phyloP scores from a whole-genome alignment of 768 basidiomycete species.

The Kwoniella europaea region DNA sequence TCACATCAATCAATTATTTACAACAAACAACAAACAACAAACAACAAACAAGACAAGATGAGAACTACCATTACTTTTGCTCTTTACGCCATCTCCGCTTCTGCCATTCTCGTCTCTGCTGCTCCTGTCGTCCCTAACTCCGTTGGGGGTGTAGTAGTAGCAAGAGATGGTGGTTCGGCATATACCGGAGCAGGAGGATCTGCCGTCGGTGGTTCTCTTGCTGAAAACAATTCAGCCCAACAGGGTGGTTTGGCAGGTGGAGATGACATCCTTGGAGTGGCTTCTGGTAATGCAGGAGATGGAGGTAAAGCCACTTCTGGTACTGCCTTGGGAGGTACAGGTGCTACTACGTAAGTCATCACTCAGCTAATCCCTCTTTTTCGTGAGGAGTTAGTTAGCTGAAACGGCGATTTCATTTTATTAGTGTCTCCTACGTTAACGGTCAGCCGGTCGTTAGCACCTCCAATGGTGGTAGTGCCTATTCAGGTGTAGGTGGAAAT shows the following conservation, averaged over 20 bases:
- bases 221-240: conserved; percentile 32
- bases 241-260: conserved; percentile 13
- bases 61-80: conserved; percentile 38
- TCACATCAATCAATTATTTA: conserved; percentile 2
- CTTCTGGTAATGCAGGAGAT: conserved; percentile 42
- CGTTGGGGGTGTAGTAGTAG: neutral
- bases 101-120: conserved; percentile 33
- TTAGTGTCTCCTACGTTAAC: conserved; percentile 26
- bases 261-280: conserved; percentile 28
- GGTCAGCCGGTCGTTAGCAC: conserved; percentile 28
- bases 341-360: conserved; percentile 23
- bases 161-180: conserved; percentile 40
- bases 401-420: neutral
- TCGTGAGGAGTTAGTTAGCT: neutral
- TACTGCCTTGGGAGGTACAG: conserved; percentile 39
- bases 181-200: conserved; percentile 49
- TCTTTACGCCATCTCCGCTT: conserved; percentile 29
- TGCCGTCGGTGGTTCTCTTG: conserved; percentile 36
- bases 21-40: neutral
- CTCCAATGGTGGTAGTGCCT: conserved; percentile 41
- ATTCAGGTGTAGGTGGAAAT: conserved; percentile 49
- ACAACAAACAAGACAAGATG: conserved; percentile 32
- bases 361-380: neutral
- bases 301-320: conserved; percentile 48
- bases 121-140: conserved; percentile 27